Evolutionary conservation across 495 filamentous ascomycete species (phyloP).

Genomic region (Aspergillus sclerotiicarbonarius): DNA sequence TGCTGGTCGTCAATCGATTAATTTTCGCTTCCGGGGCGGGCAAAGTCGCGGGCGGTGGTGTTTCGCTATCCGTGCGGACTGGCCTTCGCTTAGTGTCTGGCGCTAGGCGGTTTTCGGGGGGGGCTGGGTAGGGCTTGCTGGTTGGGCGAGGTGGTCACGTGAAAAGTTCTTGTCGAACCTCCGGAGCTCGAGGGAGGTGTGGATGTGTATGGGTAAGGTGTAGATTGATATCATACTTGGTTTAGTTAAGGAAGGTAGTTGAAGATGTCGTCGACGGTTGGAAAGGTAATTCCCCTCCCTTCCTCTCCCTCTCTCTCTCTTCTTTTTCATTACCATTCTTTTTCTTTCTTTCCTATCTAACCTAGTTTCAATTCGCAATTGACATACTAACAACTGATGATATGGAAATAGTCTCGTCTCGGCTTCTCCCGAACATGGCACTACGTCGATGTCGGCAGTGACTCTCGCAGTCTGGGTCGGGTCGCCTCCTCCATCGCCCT

Average conservation of each 20-base stretch:
- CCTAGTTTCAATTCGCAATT: not conserved
- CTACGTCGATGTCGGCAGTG: conserved; percentile 68
- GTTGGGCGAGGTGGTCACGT: conserved; percentile 18
- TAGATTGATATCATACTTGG: not conserved
- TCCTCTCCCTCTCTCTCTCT: not conserved
- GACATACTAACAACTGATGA: too few species aligned
- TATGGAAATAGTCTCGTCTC: conserved; percentile 76
- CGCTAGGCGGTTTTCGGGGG: conserved; percentile 16
- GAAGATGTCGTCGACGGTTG: conserved; percentile 48
- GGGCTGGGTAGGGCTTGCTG: conserved; percentile 27
- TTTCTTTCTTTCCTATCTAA: not conserved
- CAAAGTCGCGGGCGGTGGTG: conserved; percentile 6
- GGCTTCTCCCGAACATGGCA: conserved; percentile 97
- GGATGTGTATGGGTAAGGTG: not conserved
- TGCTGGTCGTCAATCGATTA: conserved; percentile 13
- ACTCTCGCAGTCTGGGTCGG: conserved; percentile 65
- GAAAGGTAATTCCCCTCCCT: conserved; percentile 35
- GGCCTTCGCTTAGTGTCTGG: conserved; percentile 44
- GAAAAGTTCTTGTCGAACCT: not conserved
- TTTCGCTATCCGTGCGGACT: conserved; percentile 35
- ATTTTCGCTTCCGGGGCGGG: conserved; percentile 11
- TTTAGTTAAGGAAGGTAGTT: too few species aligned
- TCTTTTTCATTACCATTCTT: too few species aligned
- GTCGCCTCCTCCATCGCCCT: conserved; percentile 88
- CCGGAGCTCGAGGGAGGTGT: not conserved